phyloP scores from a whole-genome alignment of 2,329 filamentous ascomycete species.

The Metarhizium anisopliae region DNA sequence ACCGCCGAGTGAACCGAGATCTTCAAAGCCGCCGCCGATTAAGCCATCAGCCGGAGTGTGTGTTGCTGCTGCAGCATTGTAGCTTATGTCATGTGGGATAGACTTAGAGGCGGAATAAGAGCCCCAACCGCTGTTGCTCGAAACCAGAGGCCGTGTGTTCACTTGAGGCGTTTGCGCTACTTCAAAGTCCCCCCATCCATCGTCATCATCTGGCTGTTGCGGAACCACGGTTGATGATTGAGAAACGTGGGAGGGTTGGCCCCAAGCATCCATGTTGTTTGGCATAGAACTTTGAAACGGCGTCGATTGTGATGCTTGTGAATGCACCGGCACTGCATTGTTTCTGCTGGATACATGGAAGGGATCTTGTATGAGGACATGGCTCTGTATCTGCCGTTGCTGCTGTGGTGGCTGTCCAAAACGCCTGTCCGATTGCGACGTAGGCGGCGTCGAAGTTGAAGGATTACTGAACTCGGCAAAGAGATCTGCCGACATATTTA shows the following conservation, averaged over 20 bases:
- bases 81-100: background rate
- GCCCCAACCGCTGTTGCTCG: background rate
- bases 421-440: conserved; percentile 7
- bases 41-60: background rate
- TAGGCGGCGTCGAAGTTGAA: conserved; percentile 24
- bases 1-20: background rate
- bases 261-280: conserved; percentile 12
- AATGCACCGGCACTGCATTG: conserved; percentile 7
- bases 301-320: conserved; percentile 22
- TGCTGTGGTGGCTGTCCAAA: conserved; percentile 6
- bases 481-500: conserved; percentile 54
- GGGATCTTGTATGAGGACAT: conserved; percentile 12
- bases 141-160: background rate
- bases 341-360: conserved; percentile 15
- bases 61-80: background rate
- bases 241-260: background rate
- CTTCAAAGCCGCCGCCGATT: background rate
- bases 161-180: conserved; percentile 29
- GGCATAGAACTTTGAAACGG: conserved; percentile 15
- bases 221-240: background rate
- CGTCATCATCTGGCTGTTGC: conserved; percentile 39
- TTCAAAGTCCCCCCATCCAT: conserved; percentile 62
- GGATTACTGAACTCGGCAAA: conserved; percentile 53
- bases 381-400: conserved; percentile 6
- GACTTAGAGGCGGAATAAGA: background rate